phyloP scores from a whole-genome alignment of 2,329 filamentous ascomycete genomes.

The Apiospora marii region DNA sequence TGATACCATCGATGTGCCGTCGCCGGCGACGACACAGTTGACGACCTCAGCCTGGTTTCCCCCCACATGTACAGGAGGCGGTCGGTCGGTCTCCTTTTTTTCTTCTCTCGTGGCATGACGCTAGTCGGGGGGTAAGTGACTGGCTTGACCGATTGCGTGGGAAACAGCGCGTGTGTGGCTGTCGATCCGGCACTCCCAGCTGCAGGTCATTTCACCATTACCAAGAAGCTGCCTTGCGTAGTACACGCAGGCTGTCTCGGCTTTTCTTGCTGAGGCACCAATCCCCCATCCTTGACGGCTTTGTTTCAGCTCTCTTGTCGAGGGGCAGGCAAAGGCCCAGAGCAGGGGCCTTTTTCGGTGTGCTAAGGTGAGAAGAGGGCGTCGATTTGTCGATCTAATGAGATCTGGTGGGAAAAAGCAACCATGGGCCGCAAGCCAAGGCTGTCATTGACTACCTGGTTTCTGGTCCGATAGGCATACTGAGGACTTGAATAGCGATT shows the following conservation, averaged over 20 bases:
- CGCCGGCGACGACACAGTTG: background rate
- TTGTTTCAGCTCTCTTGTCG: constrained; percentile 8
- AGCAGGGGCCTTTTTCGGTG: background rate
- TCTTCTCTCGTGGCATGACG: background rate
- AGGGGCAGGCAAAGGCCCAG: background rate
- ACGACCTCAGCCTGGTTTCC: background rate
- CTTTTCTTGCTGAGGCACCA: background rate
- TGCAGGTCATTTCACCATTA: constrained; percentile 5
- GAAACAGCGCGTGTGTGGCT: background rate
- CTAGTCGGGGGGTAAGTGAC: background rate
- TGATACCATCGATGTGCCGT: background rate
- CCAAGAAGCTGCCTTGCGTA: background rate
- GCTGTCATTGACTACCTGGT: background rate
- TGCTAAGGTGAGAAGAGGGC: background rate
- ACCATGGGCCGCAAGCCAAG: background rate
- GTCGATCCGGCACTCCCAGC: background rate
- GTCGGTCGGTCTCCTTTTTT: background rate
- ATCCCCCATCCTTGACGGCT: background rate
- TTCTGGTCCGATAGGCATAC: background rate
- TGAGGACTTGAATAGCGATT: background rate
- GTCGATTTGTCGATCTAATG: background rate
- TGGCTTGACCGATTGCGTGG: background rate
- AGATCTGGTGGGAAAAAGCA: background rate
- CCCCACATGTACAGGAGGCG: background rate
- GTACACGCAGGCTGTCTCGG: background rate